Evolutionary conservation across 139 green algal species (phyloP).

Genomic region (Dunaliella primolecta): DNA sequence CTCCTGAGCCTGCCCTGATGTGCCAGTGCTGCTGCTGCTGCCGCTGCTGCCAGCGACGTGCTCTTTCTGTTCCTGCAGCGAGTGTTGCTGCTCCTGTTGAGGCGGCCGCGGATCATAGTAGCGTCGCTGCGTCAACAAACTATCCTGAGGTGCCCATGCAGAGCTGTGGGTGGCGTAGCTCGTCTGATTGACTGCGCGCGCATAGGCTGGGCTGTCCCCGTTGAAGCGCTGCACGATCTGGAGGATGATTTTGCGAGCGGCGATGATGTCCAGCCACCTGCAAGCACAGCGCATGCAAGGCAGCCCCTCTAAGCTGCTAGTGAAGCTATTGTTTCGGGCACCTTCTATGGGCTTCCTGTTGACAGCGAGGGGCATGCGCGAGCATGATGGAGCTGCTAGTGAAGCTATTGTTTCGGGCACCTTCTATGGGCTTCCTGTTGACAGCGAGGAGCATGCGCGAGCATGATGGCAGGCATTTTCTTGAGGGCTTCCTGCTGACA

Average conservation of each 20-base stretch:
- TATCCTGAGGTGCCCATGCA: too few relatives aligned
- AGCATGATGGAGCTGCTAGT: too few relatives aligned
- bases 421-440: too few relatives aligned
- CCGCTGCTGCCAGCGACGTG: not conserved
- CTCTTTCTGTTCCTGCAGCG: not conserved
- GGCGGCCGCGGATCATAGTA: not conserved
- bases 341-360: too few relatives aligned
- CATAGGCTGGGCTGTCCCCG: not conserved
- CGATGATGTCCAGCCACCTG: conserved; percentile 10
- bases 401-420: too few relatives aligned
- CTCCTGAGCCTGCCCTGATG: not conserved
- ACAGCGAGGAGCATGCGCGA: too few relatives aligned
- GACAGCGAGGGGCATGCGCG: too few relatives aligned
- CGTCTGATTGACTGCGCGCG: not conserved
- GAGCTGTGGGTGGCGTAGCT: not conserved
- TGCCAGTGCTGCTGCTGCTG: not conserved
- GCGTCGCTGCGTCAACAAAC: not conserved
- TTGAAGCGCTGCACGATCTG: not conserved
- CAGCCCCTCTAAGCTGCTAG: too few relatives aligned
- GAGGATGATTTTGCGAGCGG: not conserved
- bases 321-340: too few relatives aligned
- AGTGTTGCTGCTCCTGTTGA: not conserved
- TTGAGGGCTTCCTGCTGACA: too few relatives aligned
- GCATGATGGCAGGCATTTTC: too few relatives aligned
- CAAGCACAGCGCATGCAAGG: too few relatives aligned